Evolutionary conservation across 1,284 basidiomycete species (phyloP), one percentile per base, ranked within the genome.

Genomic region (Malassezia furfur): DNA sequence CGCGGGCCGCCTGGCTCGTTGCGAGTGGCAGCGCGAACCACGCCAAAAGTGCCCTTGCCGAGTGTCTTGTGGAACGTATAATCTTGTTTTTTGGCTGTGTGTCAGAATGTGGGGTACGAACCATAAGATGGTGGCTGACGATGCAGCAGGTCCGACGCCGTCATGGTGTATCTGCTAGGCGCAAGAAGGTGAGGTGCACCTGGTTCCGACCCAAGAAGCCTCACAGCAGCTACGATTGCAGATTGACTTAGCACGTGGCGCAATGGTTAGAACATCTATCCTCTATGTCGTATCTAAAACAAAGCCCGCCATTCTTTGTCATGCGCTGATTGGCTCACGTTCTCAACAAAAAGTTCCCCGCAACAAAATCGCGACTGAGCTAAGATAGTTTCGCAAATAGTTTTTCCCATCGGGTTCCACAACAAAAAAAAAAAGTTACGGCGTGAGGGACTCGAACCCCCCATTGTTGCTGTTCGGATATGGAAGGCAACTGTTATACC

Each of bases 31-130:
- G 61, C 54, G 12, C 68, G 54, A 10, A 74, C 71, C 22, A 72
- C 64, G 40, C 71, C 68, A 51, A 72, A 74, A 5, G 68, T 71
- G 30, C 71, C 71, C 45, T 71, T 67, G 12, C 71, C 71, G 7
- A 74, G 58, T 4, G 70, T 74, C 55, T 69, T 67, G 35, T 65
- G 62, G 56, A 74, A 74, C n/a, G 61, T 59, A 54, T 72, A 74
- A 41, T 74, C 58, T 58, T 74, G 69, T 67, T 72, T 72, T 60
- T 72, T 72, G 35, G 62, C 64, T 50, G 25, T 3, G 17, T 15
- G 43, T 28, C 14, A 45, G 25, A n/a, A 31, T 7, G 25, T 15
- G 14, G 0, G 6, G 35, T n/a, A 48, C 52, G 17, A 15, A 54
- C 52, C 39, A 36, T 57, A 57, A 14, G 49, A 52, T 19, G 28